phyloP scores from a whole-genome alignment of 345 rosid genomes.

The Syzygium oleosum region DNA sequence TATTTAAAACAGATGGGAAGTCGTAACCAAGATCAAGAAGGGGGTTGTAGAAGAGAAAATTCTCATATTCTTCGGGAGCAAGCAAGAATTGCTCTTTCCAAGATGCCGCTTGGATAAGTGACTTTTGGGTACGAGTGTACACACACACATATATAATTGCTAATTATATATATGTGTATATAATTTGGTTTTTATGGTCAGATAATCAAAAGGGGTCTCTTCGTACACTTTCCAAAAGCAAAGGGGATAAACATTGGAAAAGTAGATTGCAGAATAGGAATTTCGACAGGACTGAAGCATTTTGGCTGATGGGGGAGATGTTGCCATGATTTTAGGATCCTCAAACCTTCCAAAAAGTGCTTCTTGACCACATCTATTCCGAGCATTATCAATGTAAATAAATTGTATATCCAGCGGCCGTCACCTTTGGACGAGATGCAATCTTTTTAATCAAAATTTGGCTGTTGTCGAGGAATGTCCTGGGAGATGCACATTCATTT shows the following conservation, averaged over 20 bases:
- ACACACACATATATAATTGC: too few relatives aligned
- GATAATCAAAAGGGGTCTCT: neutral
- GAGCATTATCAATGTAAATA: neutral
- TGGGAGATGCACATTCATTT: neutral
- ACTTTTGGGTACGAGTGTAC: too few relatives aligned
- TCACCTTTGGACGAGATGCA: neutral
- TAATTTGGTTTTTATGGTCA: neutral
- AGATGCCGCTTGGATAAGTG: neutral
- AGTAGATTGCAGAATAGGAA: neutral
- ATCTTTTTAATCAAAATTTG: neutral
- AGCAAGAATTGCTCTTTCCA: neutral
- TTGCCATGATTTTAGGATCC: neutral
- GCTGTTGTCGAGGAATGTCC: neutral
- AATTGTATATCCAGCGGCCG: neutral
- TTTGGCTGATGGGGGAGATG: neutral
- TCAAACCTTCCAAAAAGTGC: neutral
- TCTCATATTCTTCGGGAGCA: neutral
- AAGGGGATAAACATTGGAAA: neutral
- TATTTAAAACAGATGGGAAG: neutral
- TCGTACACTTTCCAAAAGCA: neutral
- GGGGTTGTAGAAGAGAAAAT: neutral
- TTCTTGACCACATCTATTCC: neutral
- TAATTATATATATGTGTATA: neutral
- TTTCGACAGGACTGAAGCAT: neutral
- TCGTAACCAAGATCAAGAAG: neutral